These are phyloP conservation scores for Clitopilus passeckerianus DNA, from an alignment of 768 basidiomycete genomes.

Conservation along the genomic window DNA sequence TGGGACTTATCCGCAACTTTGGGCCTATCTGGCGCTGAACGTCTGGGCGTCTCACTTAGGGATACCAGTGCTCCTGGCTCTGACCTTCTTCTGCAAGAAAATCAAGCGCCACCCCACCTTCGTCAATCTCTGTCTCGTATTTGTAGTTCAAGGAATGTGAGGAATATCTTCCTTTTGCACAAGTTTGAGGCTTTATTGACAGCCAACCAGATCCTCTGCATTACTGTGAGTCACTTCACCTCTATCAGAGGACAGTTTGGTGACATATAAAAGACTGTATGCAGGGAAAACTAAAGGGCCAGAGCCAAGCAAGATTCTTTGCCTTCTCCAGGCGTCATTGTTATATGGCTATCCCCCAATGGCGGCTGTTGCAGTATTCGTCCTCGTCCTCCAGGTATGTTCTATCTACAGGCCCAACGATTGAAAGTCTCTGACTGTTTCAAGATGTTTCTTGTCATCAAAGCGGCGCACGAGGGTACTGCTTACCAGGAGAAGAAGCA, in stretches of 20 bases:
- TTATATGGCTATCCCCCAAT: constrained; percentile 44
- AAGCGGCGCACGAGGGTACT: constrained; percentile 28
- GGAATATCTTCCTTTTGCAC: constrained; percentile 9
- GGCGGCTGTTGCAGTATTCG: constrained; percentile 36
- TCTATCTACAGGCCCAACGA: neutral
- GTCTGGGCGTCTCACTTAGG: constrained; percentile 47
- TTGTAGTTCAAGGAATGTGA: constrained; percentile 41
- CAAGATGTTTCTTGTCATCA: constrained; percentile 42
- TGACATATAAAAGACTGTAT: constrained; percentile 27
- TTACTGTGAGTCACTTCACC: constrained; percentile 25
- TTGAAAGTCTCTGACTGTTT: neutral
- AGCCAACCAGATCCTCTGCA: constrained; percentile 28
- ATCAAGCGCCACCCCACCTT: constrained; percentile 43
- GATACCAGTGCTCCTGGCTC: constrained; percentile 36
- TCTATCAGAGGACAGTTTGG: neutral
- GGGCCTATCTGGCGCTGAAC: constrained; percentile 39
- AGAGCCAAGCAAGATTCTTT: constrained; percentile 37
- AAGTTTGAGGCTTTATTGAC: neutral
- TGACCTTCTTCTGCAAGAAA: constrained; percentile 33
- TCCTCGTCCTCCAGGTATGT: constrained; percentile 37
- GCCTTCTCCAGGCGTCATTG: constrained; percentile 41
- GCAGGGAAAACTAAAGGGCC: constrained; percentile 35
- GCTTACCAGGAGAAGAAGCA: constrained; percentile 27
- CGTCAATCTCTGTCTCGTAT: constrained; percentile 38
- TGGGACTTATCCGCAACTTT: constrained; percentile 33